Conservation (phyloP, 1,284 basidiomycete genomes). For the Farysia itapuensis region DNA sequence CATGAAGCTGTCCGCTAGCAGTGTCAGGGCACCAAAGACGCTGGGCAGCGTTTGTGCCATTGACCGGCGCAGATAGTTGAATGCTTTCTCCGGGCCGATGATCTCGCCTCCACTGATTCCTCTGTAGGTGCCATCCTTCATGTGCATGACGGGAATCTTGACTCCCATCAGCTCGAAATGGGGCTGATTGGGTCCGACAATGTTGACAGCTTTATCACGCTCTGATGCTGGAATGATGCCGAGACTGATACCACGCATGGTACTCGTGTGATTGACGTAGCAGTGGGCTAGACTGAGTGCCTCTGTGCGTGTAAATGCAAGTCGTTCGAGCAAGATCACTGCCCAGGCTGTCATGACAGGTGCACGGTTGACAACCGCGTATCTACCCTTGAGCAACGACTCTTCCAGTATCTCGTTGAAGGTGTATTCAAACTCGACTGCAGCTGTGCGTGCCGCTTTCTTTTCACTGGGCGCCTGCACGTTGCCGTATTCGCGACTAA, state of each 20-base stretch:
- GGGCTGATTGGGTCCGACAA: slow-evolving; percentile 76
- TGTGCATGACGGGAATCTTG: slow-evolving; percentile 82
- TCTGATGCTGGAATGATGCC: slow-evolving; percentile 21
- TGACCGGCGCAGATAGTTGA: slow-evolving; percentile 48
- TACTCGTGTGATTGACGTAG: slow-evolving; percentile 84
- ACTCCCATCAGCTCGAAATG: slow-evolving; percentile 87
- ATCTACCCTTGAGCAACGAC: slow-evolving; percentile 61
- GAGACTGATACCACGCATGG: slow-evolving; percentile 27
- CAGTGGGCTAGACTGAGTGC: slow-evolving; percentile 86
- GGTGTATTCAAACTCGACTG: slow-evolving; percentile 20
- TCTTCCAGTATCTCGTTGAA: slow-evolving; percentile 48
- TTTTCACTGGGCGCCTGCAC: slow-evolving; percentile 11
- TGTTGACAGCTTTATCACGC: slow-evolving; percentile 60
- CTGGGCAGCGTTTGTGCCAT: slow-evolving; percentile 54
- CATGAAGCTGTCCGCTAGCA: slow-evolving; percentile 54
- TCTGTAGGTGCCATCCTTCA: slow-evolving; percentile 72
- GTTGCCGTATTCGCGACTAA: slow-evolving; percentile 45
- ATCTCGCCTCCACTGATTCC: slow-evolving; percentile 76
- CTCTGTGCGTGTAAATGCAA: slow-evolving; percentile 83
- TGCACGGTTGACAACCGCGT: slow-evolving; percentile 79
- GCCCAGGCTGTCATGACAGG: slow-evolving; percentile 94
- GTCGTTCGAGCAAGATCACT: slow-evolving; percentile 76
- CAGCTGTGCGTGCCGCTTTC: not conserved
- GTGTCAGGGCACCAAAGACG: slow-evolving; percentile 48
- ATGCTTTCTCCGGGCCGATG: slow-evolving; percentile 68